Evolutionary conservation across 345 rosid species (phyloP).

Genomic region (Sonneratia alba): DNA sequence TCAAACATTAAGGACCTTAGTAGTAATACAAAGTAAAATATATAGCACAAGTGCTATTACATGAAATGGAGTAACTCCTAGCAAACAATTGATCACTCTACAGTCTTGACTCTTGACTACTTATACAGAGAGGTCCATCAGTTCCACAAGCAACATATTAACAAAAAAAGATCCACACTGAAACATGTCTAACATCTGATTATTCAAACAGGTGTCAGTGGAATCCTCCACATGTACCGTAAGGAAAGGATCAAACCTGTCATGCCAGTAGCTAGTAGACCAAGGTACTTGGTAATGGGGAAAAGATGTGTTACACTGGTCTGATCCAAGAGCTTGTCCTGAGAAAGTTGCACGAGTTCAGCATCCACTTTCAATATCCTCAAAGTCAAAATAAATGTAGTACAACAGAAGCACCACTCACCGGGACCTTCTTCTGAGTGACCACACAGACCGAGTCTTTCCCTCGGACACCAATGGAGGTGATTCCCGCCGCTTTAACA

Average conservation of each 20-base stretch:
- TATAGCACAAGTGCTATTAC: neutral
- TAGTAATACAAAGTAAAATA: neutral
- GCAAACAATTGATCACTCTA: neutral
- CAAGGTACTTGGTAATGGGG: conserved; percentile 83
- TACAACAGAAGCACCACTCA: conserved; percentile 22
- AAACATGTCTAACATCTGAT: neutral
- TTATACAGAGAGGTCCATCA: neutral
- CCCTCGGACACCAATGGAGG: conserved; percentile 93
- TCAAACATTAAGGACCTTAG: neutral
- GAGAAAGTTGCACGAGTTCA: conserved; percentile 12
- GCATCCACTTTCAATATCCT: too few species aligned
- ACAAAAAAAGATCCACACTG: neutral
- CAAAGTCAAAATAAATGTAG: neutral
- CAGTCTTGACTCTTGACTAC: neutral
- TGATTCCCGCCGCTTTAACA: conserved; percentile 87
- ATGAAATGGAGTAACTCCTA: neutral
- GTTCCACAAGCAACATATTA: neutral
- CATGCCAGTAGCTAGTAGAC: conserved; percentile 91
- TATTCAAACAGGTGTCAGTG: too few species aligned
- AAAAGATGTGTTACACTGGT: conserved; percentile 87
- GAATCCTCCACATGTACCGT: too few species aligned
- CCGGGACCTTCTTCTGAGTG: conserved; percentile 99
- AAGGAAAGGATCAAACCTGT: conserved; percentile 42
- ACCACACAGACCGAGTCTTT: conserved; percentile 94
- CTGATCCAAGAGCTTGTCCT: conserved; percentile 99